Evolutionary conservation across 2,329 filamentous ascomycete genomes (phyloP).

Genomic region (Aspergillus novofumigatus): DNA sequence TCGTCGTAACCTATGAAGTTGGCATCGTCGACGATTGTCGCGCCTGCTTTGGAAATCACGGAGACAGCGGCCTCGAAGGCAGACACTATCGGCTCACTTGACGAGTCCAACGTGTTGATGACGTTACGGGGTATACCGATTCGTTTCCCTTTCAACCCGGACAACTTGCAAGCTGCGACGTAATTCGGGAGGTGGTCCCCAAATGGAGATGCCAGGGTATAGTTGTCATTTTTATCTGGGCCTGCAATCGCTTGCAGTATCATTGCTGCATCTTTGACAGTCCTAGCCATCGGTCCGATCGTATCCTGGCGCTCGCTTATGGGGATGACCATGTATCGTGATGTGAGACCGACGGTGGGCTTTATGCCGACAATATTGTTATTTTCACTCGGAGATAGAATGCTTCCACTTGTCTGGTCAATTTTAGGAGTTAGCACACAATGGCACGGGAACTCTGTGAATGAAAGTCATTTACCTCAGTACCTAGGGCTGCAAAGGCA

Average conservation of each 20-base stretch:
- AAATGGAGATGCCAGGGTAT: slow-evolving; percentile 56
- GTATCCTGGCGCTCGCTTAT: slow-evolving; percentile 57
- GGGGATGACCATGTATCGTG: slow-evolving; percentile 58
- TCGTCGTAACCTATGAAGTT: slow-evolving; percentile 54
- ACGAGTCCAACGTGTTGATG: slow-evolving; percentile 38
- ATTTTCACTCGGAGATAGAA: slow-evolving; percentile 51
- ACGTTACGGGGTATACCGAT: slow-evolving; percentile 63
- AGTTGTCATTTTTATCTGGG: slow-evolving; percentile 51
- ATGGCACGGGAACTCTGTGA: neutral
- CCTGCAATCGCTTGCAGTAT: slow-evolving; percentile 57
- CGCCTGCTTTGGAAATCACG: slow-evolving; percentile 53
- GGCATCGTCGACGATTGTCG: slow-evolving; percentile 56
- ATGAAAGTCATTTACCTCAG: slow-evolving; percentile 42
- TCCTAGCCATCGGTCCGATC: slow-evolving; percentile 55
- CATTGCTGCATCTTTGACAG: slow-evolving; percentile 56
- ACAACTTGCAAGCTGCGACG: slow-evolving; percentile 52
- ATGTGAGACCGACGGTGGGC: slow-evolving; percentile 63
- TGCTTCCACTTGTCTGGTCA: slow-evolving; percentile 56
- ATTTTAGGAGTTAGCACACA: neutral
- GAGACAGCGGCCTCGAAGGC: slow-evolving; percentile 56
- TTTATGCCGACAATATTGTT: slow-evolving; percentile 67
- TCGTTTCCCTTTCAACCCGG: slow-evolving; percentile 52
- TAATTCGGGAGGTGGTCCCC: slow-evolving; percentile 54
- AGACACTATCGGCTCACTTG: slow-evolving; percentile 41
- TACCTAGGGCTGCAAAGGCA: slow-evolving; percentile 56